These are phyloP conservation scores for Sphagnurus paluster DNA, from an alignment of 1,284 basidiomycete species.

Conservation along the genomic window DNA sequence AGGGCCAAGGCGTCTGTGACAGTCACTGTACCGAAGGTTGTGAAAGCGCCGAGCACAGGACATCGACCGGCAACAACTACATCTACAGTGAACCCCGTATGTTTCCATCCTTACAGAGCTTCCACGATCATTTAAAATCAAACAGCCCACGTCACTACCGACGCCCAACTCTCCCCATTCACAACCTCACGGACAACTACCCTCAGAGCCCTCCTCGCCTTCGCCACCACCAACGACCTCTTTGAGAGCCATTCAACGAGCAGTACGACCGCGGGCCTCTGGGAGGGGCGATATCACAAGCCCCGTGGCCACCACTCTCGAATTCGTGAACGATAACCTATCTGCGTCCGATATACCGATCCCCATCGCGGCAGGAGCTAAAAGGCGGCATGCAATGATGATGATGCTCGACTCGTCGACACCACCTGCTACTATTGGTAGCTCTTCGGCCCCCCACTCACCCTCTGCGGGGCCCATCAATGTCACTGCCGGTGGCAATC, in stretches of 20 bases:
- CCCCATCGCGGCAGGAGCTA: slow-evolving; percentile 37
- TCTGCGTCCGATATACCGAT: slow-evolving; percentile 32
- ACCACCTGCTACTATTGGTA: slow-evolving; percentile 29
- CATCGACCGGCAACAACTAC: not conserved
- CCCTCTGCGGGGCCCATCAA: slow-evolving; percentile 13
- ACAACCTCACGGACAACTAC: slow-evolving; percentile 20
- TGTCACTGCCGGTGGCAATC: slow-evolving; percentile 14
- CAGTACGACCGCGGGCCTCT: slow-evolving; percentile 26
- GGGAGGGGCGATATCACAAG: slow-evolving; percentile 21
- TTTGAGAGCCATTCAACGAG: slow-evolving; percentile 27
- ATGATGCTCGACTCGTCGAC: slow-evolving; percentile 56
- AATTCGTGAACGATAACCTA: slow-evolving; percentile 19
- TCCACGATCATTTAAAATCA: slow-evolving; percentile 7
- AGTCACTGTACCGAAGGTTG: slow-evolving; percentile 19
- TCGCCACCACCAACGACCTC: slow-evolving; percentile 34
- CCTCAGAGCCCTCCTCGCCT: slow-evolving; percentile 31
- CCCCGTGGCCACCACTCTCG: slow-evolving; percentile 15
- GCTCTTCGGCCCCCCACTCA: slow-evolving; percentile 24
- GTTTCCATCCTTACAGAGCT: slow-evolving; percentile 16
- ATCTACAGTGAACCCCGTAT: slow-evolving; percentile 28
- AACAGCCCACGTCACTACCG: slow-evolving; percentile 25
- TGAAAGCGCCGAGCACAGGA: not conserved
- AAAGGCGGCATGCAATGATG: slow-evolving; percentile 61
- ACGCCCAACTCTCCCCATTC: slow-evolving; percentile 29
- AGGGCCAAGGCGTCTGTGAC: slow-evolving; percentile 13